Evolutionary conservation across 106 monocot genomes (phyloP), one percentile per base, ranked within the genome.

Genomic region (Acorus gramineus): DNA sequence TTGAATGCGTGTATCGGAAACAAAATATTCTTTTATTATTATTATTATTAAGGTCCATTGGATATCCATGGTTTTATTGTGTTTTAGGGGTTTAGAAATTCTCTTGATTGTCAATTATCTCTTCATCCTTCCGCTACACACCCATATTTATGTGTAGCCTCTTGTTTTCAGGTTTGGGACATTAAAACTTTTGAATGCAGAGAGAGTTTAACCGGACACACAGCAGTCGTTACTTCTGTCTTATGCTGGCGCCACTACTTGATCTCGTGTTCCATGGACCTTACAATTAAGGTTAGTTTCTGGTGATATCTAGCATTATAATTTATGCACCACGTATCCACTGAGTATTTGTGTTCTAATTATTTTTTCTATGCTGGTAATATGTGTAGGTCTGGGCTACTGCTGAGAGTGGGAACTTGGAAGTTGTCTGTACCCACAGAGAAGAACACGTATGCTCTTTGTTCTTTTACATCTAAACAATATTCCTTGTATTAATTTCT

Each of bases 181-280:
- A 78, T 96, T 28, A 46, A 76, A 69, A 83, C 78, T 42, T 74
- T 96, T 66, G 87, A 87, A 56, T 96, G 95, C 63, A 76, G 87
- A 49, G 85, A 90, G 68, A 96, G 87, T 2, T 82, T 96, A 14
- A 85, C 69, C 49, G 95, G 84, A 51, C 95, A 96, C 70, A 81
- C 84, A 48, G 56, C 66, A 42, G 87, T 87, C 14, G 85, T 96
- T 59, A 96, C 85, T 85, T 87, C 95, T 44, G 63, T 96, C n/a
- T 66, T 90, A 28, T 90, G 85, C 74, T 96, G 95, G 95, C 87
- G 90, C 71, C 95, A 96, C 44, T 96, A 87, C 76, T 60, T 96
- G 11, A 57, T 96, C 71, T 84, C 87, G 5, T 86, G 85, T 79
- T 96, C 90, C n/a, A 75, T 96, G 70, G 95, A 96, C 71, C 49